phyloP scores from a whole-genome alignment of 805 yeast genomes.

The Candida boleticola region DNA sequence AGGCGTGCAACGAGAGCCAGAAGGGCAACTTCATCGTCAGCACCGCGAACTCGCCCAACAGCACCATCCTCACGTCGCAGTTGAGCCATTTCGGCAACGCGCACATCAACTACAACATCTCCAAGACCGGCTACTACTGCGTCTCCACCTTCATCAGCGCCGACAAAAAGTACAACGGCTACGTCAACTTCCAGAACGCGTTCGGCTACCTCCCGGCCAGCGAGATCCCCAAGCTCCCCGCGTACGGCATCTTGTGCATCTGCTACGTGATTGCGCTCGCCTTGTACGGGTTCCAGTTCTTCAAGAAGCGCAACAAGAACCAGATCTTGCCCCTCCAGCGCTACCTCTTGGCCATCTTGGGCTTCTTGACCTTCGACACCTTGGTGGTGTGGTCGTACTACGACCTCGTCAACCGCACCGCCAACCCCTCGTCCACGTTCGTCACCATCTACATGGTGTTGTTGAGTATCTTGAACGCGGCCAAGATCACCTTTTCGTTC shows the following conservation, averaged over 20 bases:
- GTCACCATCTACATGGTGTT: conserved; percentile 69
- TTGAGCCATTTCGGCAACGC: conserved; percentile 54
- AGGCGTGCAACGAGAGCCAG: conserved; percentile 51
- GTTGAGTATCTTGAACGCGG: conserved; percentile 75
- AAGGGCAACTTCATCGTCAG: conserved; percentile 62
- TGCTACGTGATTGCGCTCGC: conserved; percentile 79
- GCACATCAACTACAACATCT: conserved; percentile 60
- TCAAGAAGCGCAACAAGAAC: conserved; percentile 67
- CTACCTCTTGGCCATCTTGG: conserved; percentile 82
- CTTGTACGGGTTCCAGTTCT: conserved; percentile 82
- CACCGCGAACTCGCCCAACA: conserved; percentile 42
- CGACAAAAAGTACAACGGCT: conserved; percentile 52
- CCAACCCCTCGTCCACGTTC: conserved; percentile 52
- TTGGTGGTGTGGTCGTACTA: conserved; percentile 89
- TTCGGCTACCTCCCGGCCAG: conserved; percentile 87
- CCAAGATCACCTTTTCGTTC: conserved; percentile 82
- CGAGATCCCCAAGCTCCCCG: conserved; percentile 86
- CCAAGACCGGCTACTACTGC: conserved; percentile 88
- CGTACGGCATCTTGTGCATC: conserved; percentile 82
- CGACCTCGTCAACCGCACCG: conserved; percentile 68
- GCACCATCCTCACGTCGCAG: conserved; percentile 55
- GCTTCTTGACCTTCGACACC: conserved; percentile 79
- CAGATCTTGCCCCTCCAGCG: conserved; percentile 89
- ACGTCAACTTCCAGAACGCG: conserved; percentile 85
- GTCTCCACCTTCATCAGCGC: conserved; percentile 63